These are phyloP conservation scores for Persicaria tinctoria DNA, from an alignment of 148 eudicot genomes.

Conservation along the genomic window DNA sequence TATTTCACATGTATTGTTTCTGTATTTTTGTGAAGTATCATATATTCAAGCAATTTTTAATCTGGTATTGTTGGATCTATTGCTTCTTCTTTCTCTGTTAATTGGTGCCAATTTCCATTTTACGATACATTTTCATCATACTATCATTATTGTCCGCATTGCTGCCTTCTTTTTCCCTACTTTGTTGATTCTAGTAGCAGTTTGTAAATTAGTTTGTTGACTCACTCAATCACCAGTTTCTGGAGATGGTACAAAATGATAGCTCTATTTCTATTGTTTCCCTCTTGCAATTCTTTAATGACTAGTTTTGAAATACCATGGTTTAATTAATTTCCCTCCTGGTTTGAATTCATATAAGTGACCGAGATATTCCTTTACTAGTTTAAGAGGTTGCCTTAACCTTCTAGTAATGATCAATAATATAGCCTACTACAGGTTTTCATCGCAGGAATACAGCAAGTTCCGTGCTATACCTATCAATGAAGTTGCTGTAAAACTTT, in stretches of 20 bases:
- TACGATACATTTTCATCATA: background rate
- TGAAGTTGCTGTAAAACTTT: constrained; percentile 73
- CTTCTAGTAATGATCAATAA: constrained; percentile 4
- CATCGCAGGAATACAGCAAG: constrained; percentile 74
- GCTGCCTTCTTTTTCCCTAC: background rate
- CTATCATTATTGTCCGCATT: background rate
- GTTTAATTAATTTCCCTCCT: background rate
- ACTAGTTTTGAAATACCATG: background rate
- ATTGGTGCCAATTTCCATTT: background rate
- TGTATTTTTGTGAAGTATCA: background rate
- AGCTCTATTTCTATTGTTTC: background rate
- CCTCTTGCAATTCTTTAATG: background rate
- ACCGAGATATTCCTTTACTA: background rate
- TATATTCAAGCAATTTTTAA: background rate
- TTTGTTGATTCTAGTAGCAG: background rate
- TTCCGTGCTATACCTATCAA: constrained; percentile 60
- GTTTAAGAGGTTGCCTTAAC: background rate
- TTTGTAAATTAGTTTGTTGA: background rate
- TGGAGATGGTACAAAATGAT: background rate
- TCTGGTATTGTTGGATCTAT: background rate
- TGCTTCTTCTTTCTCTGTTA: background rate
- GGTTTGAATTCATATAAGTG: background rate
- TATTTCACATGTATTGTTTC: background rate
- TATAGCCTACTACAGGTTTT: constrained; percentile 48
- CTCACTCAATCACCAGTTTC: background rate